These are phyloP conservation scores for Lentinula lateritia DNA, from an alignment of 768 basidiomycete genomes.

Conservation along the genomic window DNA sequence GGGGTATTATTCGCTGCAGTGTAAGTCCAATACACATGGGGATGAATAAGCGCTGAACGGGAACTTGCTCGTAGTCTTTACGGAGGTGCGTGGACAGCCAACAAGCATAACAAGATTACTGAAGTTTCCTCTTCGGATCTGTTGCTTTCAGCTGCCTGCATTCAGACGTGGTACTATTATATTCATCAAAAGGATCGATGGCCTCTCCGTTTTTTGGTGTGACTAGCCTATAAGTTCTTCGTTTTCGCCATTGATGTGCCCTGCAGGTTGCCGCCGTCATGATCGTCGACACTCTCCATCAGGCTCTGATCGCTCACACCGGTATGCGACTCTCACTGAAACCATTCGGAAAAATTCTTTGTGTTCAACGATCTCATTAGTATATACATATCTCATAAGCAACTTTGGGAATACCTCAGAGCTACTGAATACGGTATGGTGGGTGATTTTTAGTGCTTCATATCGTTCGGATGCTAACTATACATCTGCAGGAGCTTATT, in stretches of 20 bases:
- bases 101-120: neutral
- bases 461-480: neutral
- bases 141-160: neutral
- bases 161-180: conserved; percentile 4
- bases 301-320: conserved; percentile 41
- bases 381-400: conserved; percentile 42
- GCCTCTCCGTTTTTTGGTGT: neutral
- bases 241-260: neutral
- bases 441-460: conserved; percentile 10
- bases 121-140: neutral
- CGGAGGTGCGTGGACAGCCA: neutral
- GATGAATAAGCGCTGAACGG: neutral
- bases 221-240: neutral
- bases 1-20: neutral
- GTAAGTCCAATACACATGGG: neutral
- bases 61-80: neutral
- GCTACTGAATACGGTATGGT: conserved; percentile 36
- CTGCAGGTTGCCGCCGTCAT: neutral
- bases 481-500: conserved; percentile 28
- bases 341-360: too few relatives aligned
- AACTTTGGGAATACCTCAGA: conserved; percentile 25
- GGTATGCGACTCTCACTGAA: conserved; percentile 21
- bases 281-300: conserved; percentile 1
- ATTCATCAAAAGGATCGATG: conserved; percentile 2
- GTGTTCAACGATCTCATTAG: conserved; percentile 11